Evolutionary conservation across 495 filamentous ascomycete genomes (phyloP), one percentile per base, ranked within the genome.

Genomic region (Neurospora terricola): DNA sequence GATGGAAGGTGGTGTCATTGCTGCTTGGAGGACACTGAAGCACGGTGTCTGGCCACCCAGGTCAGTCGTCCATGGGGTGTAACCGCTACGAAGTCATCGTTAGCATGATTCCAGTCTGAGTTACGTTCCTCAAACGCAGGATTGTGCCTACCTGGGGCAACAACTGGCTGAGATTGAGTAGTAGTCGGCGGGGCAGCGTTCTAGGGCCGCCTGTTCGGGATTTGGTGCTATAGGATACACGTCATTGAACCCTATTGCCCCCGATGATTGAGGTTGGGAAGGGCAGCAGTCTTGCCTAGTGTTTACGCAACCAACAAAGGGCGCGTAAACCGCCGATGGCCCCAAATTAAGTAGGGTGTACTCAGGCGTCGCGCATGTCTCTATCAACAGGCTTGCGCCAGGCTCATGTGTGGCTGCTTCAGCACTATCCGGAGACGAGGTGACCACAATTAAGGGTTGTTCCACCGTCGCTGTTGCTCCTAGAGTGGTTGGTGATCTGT

Each of bases 261-360:
- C 30, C 21, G 68, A 48, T 70, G 21, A 11, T 72, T 36, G 69
- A 10, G 21, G 21, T 3, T 36, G 59, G 68, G 75, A 78, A 6
- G 78, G 77, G 39, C 78, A 80, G 48, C 78, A 80, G 3, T 72
- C 70, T 38, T 66, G 71, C n/a, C 43, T 75, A 42, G 48, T 30
- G 69, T 70, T 43, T 38, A 76, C 72, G 68, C 78, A 80, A 9
- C 75, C 78, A 21, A 78, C 71, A 68, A 80, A 78, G 5, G 77
- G 70, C 9, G 66, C 76, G 69, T 77, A 78, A 14, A 68, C 73
- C 10, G 69, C 39, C 0, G 73, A 75, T 38, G 75, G 27, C 2
- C 72, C 74, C 23, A 69, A 66, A 59, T 77, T 73, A 38, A 80
- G 43, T 36, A 77, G 48, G 5, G 75, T 74, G 62, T 70, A 78